Evolutionary conservation across 192 early-diverging fungal species (phyloP), one percentile per base, ranked within the genome.

Genomic region (Podila verticillata): DNA sequence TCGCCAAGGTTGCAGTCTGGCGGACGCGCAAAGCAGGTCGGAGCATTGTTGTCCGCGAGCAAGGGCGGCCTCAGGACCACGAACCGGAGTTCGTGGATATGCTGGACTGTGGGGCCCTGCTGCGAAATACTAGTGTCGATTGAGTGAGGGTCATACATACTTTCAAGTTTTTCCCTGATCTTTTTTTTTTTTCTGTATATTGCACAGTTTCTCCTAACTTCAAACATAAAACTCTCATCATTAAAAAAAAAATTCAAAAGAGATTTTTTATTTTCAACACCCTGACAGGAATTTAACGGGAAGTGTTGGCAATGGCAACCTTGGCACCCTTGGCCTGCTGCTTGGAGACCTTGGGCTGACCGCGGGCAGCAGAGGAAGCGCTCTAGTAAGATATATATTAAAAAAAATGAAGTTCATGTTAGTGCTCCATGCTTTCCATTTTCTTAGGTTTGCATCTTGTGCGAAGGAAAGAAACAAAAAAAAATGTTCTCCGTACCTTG

Each of bases 281-380:
- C 51, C 5, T 19, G 51, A 20, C 39, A 30, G 44, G 13, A 47
- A 56, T 72, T 95, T 94, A 96, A 78, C 95, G 93, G 82, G 92
- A 94, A 70, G 88, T 96, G 74, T 91, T 90, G 74, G 89, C 83
- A 70, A 90, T 92, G 89, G 95, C 92, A 64, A 89, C 84, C 57
- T 91, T 90, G 82, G 89, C 90, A 75, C 95, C 95, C 91, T 93
- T 93, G 69, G 88, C 87, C 64, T 87, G 87, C 86, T 93, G 92
- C 91, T 96, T 96, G 84, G 85, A 89, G 83, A 93, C 73, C 89
- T 95, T 95, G 75, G 83, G 73, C 75, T 88, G 83, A 63, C 84
- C 86, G 64, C 66, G 58, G 65, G 74, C 48, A 63, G 82, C 68
- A 57, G 68, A 58, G 61, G 71, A 63, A 74, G 86, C 71, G 78